Evolutionary conservation across 2,329 filamentous ascomycete genomes (phyloP), one percentile per base, ranked within the genome.

Genomic region (Rhinocladiella mackenziei): DNA sequence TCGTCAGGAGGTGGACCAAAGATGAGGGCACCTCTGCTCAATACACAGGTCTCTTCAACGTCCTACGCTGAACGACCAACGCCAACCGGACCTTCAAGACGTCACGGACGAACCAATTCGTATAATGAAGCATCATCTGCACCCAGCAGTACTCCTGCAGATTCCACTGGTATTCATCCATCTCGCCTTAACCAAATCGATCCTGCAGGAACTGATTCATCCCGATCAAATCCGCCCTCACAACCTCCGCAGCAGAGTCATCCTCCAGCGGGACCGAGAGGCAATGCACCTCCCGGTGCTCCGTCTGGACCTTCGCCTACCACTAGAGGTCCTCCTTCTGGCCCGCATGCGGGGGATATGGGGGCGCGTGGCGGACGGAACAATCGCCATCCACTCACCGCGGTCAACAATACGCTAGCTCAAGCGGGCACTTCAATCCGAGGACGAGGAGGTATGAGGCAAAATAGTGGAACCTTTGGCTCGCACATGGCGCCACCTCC

Each of bases 91-190:
- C 68, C 70, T 43, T 58, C 61, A 22, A 64, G 68, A 41, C 59
- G 65, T 30, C 61, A 62, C 35, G 58, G 62, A 33, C 63, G 69
- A 32, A 58, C 53, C 17, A 56, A 45, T 29, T 61, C 61, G 17
- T 65, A 65, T 8, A 62, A 60, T 38, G 52, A 61, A 17, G 31
- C 58, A 29, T 28, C 59, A n/a, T 54, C 57, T 20, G 49, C 61
- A 15, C 59, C 62, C 9, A 44, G 58, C 9, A n/a, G n/a, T n/a
- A 58, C 65, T 11, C 61, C 65, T 29, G n/a, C 31, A 20, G 67
- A 71, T 25, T 60, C 65, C 11, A 60, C 64, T 15, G 73, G 74
- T 22, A 69, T 79, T 33, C 75, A 78, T 56, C 75, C 75, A 8
- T 76, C 76, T 55, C 69, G 76, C 26, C 59, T 77, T 33, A 70